A percentile compares a stretch with the other conserved stretches of the same genome.
phyloP scores from a whole-genome alignment of 371 early-diverging fungal genomes.

The Umbelopsis sp. region DNA sequence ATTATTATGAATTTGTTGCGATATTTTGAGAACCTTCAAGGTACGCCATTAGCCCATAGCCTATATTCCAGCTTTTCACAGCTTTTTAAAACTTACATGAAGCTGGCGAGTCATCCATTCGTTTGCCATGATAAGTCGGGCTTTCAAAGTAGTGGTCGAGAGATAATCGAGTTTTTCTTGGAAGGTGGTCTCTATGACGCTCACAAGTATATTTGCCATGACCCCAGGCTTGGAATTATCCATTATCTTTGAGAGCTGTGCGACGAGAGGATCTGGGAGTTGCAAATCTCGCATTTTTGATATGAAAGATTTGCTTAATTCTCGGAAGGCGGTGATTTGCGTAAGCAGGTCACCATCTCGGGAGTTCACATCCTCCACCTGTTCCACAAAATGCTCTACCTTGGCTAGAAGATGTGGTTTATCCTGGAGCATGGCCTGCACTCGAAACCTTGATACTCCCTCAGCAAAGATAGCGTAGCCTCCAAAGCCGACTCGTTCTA shows the following conservation, averaged over 20 bases:
- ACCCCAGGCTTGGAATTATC: constrained; percentile 65
- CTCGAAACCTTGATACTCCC: constrained; percentile 41
- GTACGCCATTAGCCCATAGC: background rate
- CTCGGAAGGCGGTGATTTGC: constrained; percentile 60
- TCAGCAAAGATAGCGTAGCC: constrained; percentile 46
- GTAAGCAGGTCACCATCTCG: constrained; percentile 53
- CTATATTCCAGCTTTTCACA: background rate
- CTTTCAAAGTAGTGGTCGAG: constrained; percentile 58
- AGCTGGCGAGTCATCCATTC: constrained; percentile 79
- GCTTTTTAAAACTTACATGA: constrained; percentile 52
- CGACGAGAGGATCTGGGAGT: constrained; percentile 64
- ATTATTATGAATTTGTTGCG: constrained; percentile 79
- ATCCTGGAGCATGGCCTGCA: constrained; percentile 29
- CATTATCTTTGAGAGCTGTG: constrained; percentile 69
- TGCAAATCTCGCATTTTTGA: constrained; percentile 69
- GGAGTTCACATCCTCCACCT: constrained; percentile 41
- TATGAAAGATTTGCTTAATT: constrained; percentile 63
- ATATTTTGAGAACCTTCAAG: constrained; percentile 70
- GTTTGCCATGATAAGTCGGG: constrained; percentile 59
- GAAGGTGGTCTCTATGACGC: constrained; percentile 71
- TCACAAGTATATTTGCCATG: constrained; percentile 75
- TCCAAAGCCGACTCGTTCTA: constrained; percentile 44
- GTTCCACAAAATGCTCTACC: constrained; percentile 27
- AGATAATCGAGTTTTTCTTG: constrained; percentile 77
- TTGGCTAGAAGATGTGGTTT: constrained; percentile 36